Evolutionary conservation across 257 asterid genomes (phyloP).

Genomic region (Thymus quinquecostatus): DNA sequence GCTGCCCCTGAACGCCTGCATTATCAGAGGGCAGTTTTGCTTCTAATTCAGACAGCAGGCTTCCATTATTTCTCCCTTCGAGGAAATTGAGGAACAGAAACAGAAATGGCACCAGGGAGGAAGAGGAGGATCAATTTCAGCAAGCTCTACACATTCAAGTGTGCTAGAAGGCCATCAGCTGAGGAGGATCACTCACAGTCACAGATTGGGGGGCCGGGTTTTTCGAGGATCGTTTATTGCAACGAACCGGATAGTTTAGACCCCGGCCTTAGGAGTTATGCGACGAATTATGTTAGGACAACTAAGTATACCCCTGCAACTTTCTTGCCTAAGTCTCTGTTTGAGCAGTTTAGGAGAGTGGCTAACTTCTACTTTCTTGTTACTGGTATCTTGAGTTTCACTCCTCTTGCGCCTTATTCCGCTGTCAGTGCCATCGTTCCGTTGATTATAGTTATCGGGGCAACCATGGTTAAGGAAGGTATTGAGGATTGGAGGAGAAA

Average conservation of each 20-base stretch:
- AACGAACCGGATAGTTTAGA: conserved; percentile 51
- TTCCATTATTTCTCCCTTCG: neutral
- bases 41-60: conserved; percentile 24
- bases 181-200: conserved; percentile 44
- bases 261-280: conserved; percentile 42
- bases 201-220: conserved; percentile 74
- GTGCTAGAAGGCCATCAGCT: conserved; percentile 39
- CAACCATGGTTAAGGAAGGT: conserved; percentile 68
- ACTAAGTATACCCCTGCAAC: conserved; percentile 66
- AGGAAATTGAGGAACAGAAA: neutral
- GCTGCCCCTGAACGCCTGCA: conserved; percentile 33
- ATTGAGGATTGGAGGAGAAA: conserved; percentile 70
- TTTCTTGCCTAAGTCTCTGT: conserved; percentile 72
- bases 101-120: conserved; percentile 37
- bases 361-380: conserved; percentile 74
- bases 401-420: conserved; percentile 63
- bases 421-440: conserved; percentile 63
- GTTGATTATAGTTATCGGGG: conserved; percentile 59
- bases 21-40: conserved; percentile 28
- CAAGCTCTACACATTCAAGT: conserved; percentile 47
- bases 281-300: conserved; percentile 62
- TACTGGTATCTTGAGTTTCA: conserved; percentile 58
- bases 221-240: conserved; percentile 65
- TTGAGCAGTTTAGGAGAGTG: conserved; percentile 84
- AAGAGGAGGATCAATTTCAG: conserved; percentile 51